These are phyloP conservation scores for Xylaria sp. DNA, from an alignment of 2,329 filamentous ascomycete species.

Conservation along the genomic window DNA sequence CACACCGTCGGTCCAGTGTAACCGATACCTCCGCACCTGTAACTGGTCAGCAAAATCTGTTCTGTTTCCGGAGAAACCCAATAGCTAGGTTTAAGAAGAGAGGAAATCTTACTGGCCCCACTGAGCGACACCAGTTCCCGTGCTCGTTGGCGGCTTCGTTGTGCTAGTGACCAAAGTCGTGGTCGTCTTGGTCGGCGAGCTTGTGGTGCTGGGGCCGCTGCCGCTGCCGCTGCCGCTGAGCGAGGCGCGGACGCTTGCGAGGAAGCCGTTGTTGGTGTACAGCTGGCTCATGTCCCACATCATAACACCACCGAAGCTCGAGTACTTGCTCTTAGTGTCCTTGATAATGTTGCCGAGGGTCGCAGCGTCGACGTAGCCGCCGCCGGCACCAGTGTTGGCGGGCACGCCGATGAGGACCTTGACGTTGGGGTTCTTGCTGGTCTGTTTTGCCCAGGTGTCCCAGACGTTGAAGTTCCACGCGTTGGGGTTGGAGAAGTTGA, in stretches of 20 bases:
- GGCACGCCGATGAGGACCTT: slow-evolving; percentile 72
- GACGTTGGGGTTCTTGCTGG: slow-evolving; percentile 66
- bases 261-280: slow-evolving; percentile 66
- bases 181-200: slow-evolving; percentile 23
- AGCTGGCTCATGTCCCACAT: slow-evolving; percentile 74
- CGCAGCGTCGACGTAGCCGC: slow-evolving; percentile 63
- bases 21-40: slow-evolving; percentile 49
- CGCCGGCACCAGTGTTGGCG: slow-evolving; percentile 63
- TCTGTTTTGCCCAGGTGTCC: slow-evolving; percentile 71
- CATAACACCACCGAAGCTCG: slow-evolving; percentile 74
- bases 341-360: slow-evolving; percentile 61
- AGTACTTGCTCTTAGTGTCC: slow-evolving; percentile 61
- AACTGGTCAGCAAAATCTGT: slow-evolving; percentile 31
- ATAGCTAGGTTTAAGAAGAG: slow-evolving; percentile 10
- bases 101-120: slow-evolving; percentile 49
- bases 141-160: slow-evolving; percentile 10
- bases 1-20: slow-evolving; percentile 51
- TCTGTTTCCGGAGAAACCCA: not conserved
- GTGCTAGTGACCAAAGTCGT: slow-evolving; percentile 40
- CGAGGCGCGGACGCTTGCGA: slow-evolving; percentile 56
- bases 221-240: slow-evolving; percentile 40
- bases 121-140: slow-evolving; percentile 44
- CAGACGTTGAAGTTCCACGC: slow-evolving; percentile 72
- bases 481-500: slow-evolving; percentile 57
- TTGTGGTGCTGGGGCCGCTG: slow-evolving; percentile 27